phyloP scores from a whole-genome alignment of 164 flowering plant genomes.

The Amborella trichopoda region DNA sequence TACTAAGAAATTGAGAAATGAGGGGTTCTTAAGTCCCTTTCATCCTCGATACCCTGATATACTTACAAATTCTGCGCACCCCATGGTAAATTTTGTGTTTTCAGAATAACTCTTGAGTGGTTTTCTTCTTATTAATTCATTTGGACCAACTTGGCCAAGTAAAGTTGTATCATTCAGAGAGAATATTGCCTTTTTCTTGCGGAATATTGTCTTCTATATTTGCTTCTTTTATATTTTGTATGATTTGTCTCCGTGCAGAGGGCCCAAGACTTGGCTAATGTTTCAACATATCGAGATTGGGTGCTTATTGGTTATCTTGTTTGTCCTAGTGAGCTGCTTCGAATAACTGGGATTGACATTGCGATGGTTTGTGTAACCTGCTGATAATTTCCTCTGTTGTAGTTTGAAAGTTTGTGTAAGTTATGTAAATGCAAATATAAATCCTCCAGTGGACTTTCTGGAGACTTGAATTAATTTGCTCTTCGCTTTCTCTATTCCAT shows the following conservation, averaged over 20 bases:
- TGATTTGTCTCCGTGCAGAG: conserved; percentile 38
- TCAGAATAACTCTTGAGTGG: conserved; percentile 1
- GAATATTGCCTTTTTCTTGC: background rate
- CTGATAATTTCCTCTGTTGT: background rate
- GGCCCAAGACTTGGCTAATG: conserved; percentile 97
- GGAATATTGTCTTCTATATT: background rate
- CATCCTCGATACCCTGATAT: conserved; percentile 99
- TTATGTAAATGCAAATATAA: background rate
- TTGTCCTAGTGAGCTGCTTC: conserved; percentile 96
- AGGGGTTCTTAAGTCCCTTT: conserved; percentile 95
- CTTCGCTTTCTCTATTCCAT: too few species aligned
- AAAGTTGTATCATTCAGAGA: too few species aligned
- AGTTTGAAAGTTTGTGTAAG: background rate
- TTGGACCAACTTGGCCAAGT: too few species aligned
- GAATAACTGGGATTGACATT: conserved; percentile 96
- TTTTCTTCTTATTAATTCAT: background rate
- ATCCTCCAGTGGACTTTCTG: too few species aligned
- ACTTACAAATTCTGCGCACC: conserved; percentile 98
- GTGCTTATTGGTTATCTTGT: conserved; percentile 92
- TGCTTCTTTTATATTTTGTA: background rate
- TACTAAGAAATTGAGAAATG: conserved; percentile 92
- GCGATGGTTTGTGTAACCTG: conserved; percentile 71
- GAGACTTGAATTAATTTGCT: background rate
- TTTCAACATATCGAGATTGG: conserved; percentile 89
- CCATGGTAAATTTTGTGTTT: conserved; percentile 48